These are phyloP conservation scores for Haplosporangium sp. DNA, from an alignment of 371 early-diverging fungal genomes.

Conservation along the genomic window DNA sequence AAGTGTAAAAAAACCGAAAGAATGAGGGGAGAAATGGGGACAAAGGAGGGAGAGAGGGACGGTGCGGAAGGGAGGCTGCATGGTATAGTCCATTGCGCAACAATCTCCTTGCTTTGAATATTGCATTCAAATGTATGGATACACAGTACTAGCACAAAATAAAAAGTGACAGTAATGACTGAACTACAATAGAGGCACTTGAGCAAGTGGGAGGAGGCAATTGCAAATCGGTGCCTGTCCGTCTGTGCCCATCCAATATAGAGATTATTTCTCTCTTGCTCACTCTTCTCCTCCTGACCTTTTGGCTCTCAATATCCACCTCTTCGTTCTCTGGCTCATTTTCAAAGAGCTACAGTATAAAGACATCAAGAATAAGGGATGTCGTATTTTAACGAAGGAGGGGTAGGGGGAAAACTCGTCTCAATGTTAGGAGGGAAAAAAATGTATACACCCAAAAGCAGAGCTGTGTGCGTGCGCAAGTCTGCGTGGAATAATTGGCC, in stretches of 20 bases:
- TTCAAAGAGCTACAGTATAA: background rate
- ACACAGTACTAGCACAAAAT: background rate
- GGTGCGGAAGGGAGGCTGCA: slow-evolving; percentile 10
- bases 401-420: slow-evolving; percentile 1
- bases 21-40: slow-evolving; percentile 20
- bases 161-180: background rate
- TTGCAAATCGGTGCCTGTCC: background rate
- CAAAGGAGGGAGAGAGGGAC: slow-evolving; percentile 14
- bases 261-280: background rate
- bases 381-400: slow-evolving; percentile 9
- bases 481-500: too few species aligned
- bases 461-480: too few species aligned
- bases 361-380: slow-evolving; percentile 9
- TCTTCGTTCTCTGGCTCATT: background rate
- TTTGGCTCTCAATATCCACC: slow-evolving; percentile 12
- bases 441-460: background rate
- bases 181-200: background rate
- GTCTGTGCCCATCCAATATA: background rate
- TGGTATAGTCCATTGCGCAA: background rate
- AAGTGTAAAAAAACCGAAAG: slow-evolving; percentile 13
- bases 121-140: background rate
- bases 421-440: background rate
- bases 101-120: slow-evolving; percentile 26
- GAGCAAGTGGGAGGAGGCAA: background rate
- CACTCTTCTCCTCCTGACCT: background rate